Conservation (phyloP, 306 rosid genomes). For the Vicia faba region DNA sequence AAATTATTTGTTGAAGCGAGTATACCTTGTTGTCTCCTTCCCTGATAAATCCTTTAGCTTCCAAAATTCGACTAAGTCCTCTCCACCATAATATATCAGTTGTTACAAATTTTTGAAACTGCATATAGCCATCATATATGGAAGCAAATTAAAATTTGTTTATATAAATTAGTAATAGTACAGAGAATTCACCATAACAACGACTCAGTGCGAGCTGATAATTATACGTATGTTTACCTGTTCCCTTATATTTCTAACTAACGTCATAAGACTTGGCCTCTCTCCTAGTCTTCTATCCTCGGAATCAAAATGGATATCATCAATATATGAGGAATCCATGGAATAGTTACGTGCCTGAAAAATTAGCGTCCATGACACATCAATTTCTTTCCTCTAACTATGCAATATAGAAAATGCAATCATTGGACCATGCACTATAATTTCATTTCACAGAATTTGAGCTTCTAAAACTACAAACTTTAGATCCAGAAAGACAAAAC, state of each 20-base stretch:
- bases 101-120: constrained; percentile 65
- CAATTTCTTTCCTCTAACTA: constrained; percentile 15
- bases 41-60: constrained; percentile 64
- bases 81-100: constrained; percentile 84
- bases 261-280: constrained; percentile 56
- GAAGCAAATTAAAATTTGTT: constrained; percentile 26
- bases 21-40: constrained; percentile 78
- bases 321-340: constrained; percentile 42
- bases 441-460: constrained; percentile 27
- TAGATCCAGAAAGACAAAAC: constrained; percentile 30
- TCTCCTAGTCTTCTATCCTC: constrained; percentile 37
- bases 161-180: constrained; percentile 7
- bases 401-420: constrained; percentile 31
- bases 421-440: neutral
- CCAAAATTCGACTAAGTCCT: constrained; percentile 89
- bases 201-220: constrained; percentile 17
- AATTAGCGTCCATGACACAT: constrained; percentile 23
- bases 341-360: constrained; percentile 44
- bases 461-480: constrained; percentile 25
- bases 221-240: constrained; percentile 52
- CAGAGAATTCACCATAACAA: constrained; percentile 8
- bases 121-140: constrained; percentile 31
- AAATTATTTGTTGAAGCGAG: constrained; percentile 2
- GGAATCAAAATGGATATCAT: constrained; percentile 38
- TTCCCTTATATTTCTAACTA: constrained; percentile 75